A percentile compares a stretch with the other conserved stretches of the same genome.
phyloP scores from a whole-genome alignment of 495 filamentous ascomycete genomes.

The Pyrenula aspistea region DNA sequence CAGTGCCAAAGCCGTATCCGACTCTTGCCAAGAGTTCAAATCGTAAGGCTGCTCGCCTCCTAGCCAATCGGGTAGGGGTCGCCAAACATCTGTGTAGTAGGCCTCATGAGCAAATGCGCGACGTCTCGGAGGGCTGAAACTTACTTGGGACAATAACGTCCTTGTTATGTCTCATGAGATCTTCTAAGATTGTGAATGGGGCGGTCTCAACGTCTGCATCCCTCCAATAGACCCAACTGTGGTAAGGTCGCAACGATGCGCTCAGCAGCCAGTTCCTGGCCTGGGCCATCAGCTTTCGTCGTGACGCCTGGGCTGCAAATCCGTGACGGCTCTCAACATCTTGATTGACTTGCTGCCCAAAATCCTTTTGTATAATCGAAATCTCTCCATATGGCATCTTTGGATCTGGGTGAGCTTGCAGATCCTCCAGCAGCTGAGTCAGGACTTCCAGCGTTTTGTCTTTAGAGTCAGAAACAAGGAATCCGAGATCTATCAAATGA shows the following conservation, averaged over 20 bases:
- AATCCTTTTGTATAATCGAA: constrained; percentile 96
- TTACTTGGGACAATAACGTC: constrained; percentile 97
- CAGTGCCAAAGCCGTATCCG: constrained; percentile 85
- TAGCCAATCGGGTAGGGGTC: constrained; percentile 96
- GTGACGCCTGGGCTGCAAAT: constrained; percentile 87
- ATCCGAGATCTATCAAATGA: constrained; percentile 89
- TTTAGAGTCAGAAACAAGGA: constrained; percentile 94
- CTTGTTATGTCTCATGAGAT: constrained; percentile 98
- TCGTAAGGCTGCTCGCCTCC: constrained; percentile 98
- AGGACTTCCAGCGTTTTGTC: constrained; percentile 77
- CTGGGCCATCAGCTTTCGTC: constrained; percentile 95
- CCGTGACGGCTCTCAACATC: constrained; percentile 97
- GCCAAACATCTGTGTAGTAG: constrained; percentile 73
- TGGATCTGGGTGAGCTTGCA: constrained; percentile 71
- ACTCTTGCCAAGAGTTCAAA: constrained; percentile 98
- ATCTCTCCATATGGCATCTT: constrained; percentile 88
- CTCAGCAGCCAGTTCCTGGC: constrained; percentile 95
- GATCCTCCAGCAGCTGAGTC: constrained; percentile 55
- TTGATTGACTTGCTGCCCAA: constrained; percentile 95
- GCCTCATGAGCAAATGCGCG: constrained; percentile 3
- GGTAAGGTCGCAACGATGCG: constrained; percentile 83
- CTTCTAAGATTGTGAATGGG: constrained; percentile 89
- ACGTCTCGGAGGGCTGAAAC: constrained; percentile 31
- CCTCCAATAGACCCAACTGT: constrained; percentile 99
- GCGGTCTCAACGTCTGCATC: constrained; percentile 98